Percentiles rank a stretch among this genome's conserved stretches.
These are phyloP conservation scores for Actinomortierella ambigua DNA, from an alignment of 371 early-diverging fungal species.

Conservation along the genomic window DNA sequence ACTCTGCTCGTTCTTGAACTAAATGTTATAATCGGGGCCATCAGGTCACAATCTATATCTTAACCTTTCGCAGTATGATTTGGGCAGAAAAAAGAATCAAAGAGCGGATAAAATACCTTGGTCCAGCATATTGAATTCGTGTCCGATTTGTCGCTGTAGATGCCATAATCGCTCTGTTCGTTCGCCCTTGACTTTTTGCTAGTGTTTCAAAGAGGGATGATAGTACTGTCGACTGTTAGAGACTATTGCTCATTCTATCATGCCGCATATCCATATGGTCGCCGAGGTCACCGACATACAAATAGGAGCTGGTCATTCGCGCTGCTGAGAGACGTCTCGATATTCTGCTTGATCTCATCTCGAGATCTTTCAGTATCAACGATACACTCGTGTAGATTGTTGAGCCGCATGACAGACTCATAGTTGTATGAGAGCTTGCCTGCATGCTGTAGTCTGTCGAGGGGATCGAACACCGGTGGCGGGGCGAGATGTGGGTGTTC, in stretches of 20 bases:
- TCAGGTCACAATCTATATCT: too few relatives aligned
- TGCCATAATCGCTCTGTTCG: slow-evolving; percentile 43
- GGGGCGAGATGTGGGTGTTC: slow-evolving; percentile 19
- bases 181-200: slow-evolving; percentile 36
- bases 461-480: slow-evolving; percentile 1
- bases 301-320: slow-evolving; percentile 50
- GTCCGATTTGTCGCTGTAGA: slow-evolving; percentile 43
- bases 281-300: slow-evolving; percentile 40
- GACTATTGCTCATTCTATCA: too few relatives aligned
- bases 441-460: slow-evolving; percentile 15
- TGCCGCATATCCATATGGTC: too few relatives aligned
- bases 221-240: too few relatives aligned
- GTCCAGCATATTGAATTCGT: slow-evolving; percentile 41
- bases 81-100: background rate
- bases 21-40: background rate
- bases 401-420: slow-evolving; percentile 56
- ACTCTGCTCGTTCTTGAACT: slow-evolving; percentile 38
- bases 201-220: background rate
- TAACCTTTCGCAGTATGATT: too few relatives aligned
- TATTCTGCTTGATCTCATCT: slow-evolving; percentile 52
- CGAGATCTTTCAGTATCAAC: slow-evolving; percentile 60
- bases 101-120: slow-evolving; percentile 12
- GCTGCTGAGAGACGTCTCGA: slow-evolving; percentile 48
- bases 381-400: slow-evolving; percentile 60
- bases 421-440: slow-evolving; percentile 58